phyloP scores from a whole-genome alignment of 345 rosid genomes.

The Brassica carinata region DNA sequence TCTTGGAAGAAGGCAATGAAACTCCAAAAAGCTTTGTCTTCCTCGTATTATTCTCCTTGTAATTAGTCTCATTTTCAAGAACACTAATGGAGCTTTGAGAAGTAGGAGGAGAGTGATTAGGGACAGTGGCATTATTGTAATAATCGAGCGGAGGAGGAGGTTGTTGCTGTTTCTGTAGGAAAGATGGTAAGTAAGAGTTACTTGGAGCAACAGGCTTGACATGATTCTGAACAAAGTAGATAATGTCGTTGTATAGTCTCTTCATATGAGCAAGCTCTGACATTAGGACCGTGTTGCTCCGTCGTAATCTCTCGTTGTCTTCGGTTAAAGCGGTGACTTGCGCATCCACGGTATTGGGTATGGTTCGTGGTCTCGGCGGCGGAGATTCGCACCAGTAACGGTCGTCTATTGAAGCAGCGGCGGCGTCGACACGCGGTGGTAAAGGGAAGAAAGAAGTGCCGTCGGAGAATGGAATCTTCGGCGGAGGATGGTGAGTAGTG shows the following conservation, averaged over 20 bases:
- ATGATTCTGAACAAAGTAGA: conserved; percentile 61
- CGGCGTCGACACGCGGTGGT: conserved; percentile 50
- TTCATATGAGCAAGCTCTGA: conserved; percentile 88
- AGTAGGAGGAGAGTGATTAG: conserved; percentile 36
- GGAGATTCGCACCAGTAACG: conserved; percentile 68
- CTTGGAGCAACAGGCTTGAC: conserved; percentile 79
- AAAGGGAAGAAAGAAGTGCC: conserved; percentile 57
- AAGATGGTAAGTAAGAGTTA: conserved; percentile 53
- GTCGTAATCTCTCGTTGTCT: conserved; percentile 79
- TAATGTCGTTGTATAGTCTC: conserved; percentile 62
- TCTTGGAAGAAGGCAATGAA: conserved; percentile 62
- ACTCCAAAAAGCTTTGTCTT: conserved; percentile 83
- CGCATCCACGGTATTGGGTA: conserved; percentile 18
- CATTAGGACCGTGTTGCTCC: conserved; percentile 73
- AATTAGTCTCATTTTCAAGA: conserved; percentile 28
- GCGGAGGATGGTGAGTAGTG: conserved; percentile 50
- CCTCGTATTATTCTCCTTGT: conserved; percentile 15
- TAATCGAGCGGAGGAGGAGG: conserved; percentile 39
- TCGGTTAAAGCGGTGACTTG: conserved; percentile 67
- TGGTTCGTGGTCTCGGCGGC: conserved; percentile 22
- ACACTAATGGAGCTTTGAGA: conserved; percentile 39
- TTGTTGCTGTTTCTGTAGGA: conserved; percentile 43
- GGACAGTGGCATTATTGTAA: conserved; percentile 30
- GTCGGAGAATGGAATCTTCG: conserved; percentile 43
- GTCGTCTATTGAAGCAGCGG: conserved; percentile 57